Evolutionary conservation across 2,329 filamentous ascomycete genomes (phyloP).

Genomic region (Penicillium sp.): DNA sequence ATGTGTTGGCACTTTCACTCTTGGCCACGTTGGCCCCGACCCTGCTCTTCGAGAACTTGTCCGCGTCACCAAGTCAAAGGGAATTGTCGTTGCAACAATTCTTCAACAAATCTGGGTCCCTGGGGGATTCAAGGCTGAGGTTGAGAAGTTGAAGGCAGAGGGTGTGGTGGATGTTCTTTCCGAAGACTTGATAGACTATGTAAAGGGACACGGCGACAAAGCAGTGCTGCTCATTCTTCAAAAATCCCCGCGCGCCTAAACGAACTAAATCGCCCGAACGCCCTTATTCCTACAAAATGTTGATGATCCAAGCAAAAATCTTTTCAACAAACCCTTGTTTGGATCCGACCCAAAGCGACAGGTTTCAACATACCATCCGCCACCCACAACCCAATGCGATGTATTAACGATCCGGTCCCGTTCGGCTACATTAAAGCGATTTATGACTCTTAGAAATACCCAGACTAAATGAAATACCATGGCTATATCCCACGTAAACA

Average conservation of each 20-base stretch:
- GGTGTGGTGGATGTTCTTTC: conserved; percentile 40
- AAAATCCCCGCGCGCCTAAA: conserved; percentile 34
- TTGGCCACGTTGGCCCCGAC: conserved; percentile 58
- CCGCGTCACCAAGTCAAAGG: conserved; percentile 52
- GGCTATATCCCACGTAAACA: neutral
- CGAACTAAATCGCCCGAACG: conserved; percentile 17
- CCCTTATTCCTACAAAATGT: conserved; percentile 19
- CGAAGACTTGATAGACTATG: conserved; percentile 34
- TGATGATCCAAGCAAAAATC: neutral
- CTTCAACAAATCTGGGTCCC: conserved; percentile 55
- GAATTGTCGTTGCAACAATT: conserved; percentile 57
- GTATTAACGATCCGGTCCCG: neutral
- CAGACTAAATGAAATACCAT: conserved; percentile 2
- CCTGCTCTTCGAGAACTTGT: conserved; percentile 56
- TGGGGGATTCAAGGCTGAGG: conserved; percentile 53
- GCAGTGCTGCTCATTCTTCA: conserved; percentile 32
- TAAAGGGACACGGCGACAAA: conserved; percentile 36
- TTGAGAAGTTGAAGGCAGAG: conserved; percentile 42
- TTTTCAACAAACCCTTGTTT: conserved; percentile 4
- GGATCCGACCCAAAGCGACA: conserved; percentile 4
- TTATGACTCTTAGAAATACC: conserved; percentile 5
- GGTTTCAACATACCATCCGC: conserved; percentile 3
- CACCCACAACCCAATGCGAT: neutral
- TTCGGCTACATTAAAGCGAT: neutral
- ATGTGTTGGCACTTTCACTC: conserved; percentile 61